Evolutionary conservation across 2,329 filamentous ascomycete genomes (phyloP).

Genomic region (Cytospora piceicola): DNA sequence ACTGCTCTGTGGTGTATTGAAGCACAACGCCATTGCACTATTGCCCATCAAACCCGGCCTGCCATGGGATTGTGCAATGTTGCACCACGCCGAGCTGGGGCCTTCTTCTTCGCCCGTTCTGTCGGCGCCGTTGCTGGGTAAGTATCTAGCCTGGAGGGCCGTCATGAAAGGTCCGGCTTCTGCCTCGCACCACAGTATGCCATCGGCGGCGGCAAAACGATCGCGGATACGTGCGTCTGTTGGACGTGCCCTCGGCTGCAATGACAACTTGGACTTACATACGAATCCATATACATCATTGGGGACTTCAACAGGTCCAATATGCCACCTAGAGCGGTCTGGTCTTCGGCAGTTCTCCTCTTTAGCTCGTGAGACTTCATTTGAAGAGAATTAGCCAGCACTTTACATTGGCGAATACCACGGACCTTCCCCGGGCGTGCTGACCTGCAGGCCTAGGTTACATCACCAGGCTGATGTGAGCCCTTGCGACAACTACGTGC

Average conservation of each 20-base stretch:
- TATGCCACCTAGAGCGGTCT: background rate
- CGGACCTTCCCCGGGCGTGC: background rate
- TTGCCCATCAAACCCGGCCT: background rate
- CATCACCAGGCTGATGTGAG: background rate
- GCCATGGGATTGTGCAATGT: conserved; percentile 1
- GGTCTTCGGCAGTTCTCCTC: background rate
- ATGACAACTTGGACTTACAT: background rate
- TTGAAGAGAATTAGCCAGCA: background rate
- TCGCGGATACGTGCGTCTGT: background rate
- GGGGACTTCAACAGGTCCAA: background rate
- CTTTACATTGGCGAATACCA: background rate
- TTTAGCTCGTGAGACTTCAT: background rate
- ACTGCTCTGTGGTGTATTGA: background rate
- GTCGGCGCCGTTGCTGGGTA: background rate
- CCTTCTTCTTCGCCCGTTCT: background rate
- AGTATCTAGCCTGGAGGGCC: background rate
- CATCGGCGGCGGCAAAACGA: background rate
- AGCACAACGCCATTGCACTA: background rate
- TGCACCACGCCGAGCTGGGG: conserved; percentile 5
- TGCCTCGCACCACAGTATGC: background rate
- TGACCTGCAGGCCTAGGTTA: background rate
- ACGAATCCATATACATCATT: background rate
- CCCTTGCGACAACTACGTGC: no score
- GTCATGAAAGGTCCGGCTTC: background rate
- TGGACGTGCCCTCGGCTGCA: background rate